Evolutionary conservation across 2,329 filamentous ascomycete genomes (phyloP).

Genomic region (Acrocalymma vagum): DNA sequence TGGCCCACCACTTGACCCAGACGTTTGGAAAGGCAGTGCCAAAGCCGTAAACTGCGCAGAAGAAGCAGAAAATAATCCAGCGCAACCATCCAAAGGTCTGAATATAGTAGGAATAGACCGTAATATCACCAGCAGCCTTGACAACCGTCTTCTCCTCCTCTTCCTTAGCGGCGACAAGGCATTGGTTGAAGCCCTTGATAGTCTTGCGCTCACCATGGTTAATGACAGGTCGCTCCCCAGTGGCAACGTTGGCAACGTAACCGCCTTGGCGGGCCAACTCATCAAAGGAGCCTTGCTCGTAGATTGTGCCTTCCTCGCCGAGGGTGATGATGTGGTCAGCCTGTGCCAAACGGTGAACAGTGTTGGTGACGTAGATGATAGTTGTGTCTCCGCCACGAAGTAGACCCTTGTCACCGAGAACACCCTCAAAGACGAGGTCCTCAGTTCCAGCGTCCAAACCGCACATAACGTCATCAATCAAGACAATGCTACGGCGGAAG

Average conservation of each 20-base stretch:
- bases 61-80: slow-evolving; percentile 20
- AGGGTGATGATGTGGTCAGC: slow-evolving; percentile 54
- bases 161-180: slow-evolving; percentile 5
- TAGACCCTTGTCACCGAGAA: slow-evolving; percentile 53
- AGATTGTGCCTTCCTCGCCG: slow-evolving; percentile 34
- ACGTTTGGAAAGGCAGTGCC: slow-evolving; percentile 31
- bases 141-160: slow-evolving; percentile 7
- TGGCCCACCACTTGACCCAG: slow-evolving; percentile 57
- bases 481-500: slow-evolving; percentile 49
- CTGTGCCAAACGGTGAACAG: slow-evolving; percentile 31
- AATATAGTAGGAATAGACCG: slow-evolving; percentile 29
- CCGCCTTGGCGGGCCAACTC: slow-evolving; percentile 32
- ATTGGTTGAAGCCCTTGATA: slow-evolving; percentile 12
- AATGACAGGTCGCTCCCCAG: background rate
- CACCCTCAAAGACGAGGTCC: slow-evolving; percentile 52
- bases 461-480: slow-evolving; percentile 59
- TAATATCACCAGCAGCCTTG: slow-evolving; percentile 19
- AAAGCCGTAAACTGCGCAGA: slow-evolving; percentile 17
- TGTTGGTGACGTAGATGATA: slow-evolving; percentile 21
- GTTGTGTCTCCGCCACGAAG: slow-evolving; percentile 40
- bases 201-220: slow-evolving; percentile 8
- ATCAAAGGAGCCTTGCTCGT: slow-evolving; percentile 48
- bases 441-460: slow-evolving; percentile 57
- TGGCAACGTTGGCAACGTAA: slow-evolving; percentile 31
- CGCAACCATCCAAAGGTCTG: slow-evolving; percentile 17